Conservation (phyloP, 768 basidiomycete genomes). For the Mycena chlorophos region DNA sequence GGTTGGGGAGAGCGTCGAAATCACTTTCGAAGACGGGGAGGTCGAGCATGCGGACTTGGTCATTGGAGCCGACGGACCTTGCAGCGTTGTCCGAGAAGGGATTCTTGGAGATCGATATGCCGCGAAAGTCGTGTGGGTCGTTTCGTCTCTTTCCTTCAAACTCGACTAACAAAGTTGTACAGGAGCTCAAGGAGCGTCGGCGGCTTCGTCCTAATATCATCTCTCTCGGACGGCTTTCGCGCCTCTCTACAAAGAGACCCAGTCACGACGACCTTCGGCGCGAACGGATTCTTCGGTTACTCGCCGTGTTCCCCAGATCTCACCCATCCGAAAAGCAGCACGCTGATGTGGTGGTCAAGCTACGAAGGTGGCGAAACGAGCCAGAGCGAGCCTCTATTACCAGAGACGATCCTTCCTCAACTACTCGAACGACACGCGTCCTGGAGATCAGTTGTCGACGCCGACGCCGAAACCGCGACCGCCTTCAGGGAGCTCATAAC, state of each 20-base stretch:
- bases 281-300: conserved; percentile 41
- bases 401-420: conserved; percentile 27
- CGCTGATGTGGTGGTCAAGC: conserved; percentile 44
- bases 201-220: conserved; percentile 36
- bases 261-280: conserved; percentile 40
- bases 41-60: conserved; percentile 37
- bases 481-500: conserved; percentile 31
- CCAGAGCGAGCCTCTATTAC: conserved; percentile 28
- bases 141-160: not conserved
- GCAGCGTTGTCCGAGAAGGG: conserved; percentile 36
- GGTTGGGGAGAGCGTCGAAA: conserved; percentile 25
- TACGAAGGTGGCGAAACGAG: conserved; percentile 33
- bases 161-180: not conserved
- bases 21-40: conserved; percentile 33
- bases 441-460: conserved; percentile 39
- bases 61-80: conserved; percentile 42
- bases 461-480: conserved; percentile 16
- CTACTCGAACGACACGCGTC: conserved; percentile 33
- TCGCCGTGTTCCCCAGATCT: conserved; percentile 10
- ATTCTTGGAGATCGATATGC: conserved; percentile 31
- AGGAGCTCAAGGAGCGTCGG: conserved; percentile 40
- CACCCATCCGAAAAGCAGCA: conserved; percentile 3
- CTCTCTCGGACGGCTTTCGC: conserved; percentile 29
- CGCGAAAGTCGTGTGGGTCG: conserved; percentile 32
- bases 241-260: conserved; percentile 30